Conservation (phyloP, 2,329 filamentous ascomycete genomes). For the Alternaria triticina region DNA sequence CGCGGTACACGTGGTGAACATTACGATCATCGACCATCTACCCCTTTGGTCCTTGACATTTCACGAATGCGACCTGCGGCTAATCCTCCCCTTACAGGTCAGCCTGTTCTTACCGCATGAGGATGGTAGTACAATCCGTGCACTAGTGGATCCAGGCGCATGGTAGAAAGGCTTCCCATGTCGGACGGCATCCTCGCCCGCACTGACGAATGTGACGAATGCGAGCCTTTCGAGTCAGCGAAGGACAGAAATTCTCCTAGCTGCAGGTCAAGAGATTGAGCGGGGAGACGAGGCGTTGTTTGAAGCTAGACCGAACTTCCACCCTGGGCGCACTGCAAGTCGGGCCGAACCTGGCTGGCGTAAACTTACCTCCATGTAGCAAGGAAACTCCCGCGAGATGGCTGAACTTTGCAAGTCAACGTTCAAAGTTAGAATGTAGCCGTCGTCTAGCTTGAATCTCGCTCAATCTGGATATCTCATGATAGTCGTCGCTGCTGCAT, state of each 20-base stretch:
- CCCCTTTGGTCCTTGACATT: not conserved
- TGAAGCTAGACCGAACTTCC: not conserved
- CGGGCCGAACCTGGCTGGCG: not conserved
- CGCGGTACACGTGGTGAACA: conserved; percentile 1
- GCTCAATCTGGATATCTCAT: not conserved
- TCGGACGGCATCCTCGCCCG: not conserved
- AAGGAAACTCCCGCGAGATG: not conserved
- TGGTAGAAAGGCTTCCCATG: not conserved
- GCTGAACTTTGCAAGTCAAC: not conserved
- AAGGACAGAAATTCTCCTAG: not conserved
- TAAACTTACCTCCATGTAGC: not conserved
- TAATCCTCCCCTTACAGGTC: not conserved
- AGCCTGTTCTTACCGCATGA: not conserved
- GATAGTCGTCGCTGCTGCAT: not conserved
- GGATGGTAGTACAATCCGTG: not conserved
- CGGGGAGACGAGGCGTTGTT: not conserved
- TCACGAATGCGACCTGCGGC: not conserved
- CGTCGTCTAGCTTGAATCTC: not conserved
- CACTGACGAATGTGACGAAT: not conserved
- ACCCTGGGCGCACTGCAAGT: not conserved
- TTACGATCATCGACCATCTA: conserved; percentile 5
- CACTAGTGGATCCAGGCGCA: not conserved
- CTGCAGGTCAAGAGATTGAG: not conserved
- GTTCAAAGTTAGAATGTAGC: not conserved
- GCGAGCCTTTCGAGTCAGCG: not conserved